phyloP scores from a whole-genome alignment of 1,139 yeast species.

The Suhomyces kunorum region DNA sequence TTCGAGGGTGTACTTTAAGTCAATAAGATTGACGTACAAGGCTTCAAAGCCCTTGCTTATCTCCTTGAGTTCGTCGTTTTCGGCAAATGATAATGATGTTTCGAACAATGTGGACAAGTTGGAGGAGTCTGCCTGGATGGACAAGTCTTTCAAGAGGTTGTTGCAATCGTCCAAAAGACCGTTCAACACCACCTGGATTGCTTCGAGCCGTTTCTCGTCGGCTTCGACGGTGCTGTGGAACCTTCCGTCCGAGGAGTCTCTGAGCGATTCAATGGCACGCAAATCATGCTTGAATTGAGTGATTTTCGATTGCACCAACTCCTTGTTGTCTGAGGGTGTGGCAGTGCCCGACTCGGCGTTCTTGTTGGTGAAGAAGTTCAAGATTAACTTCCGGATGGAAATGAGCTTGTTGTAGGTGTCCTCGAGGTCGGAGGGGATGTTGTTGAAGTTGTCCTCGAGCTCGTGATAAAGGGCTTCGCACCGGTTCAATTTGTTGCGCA shows the following conservation, averaged over 20 bases:
- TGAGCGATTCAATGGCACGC: slow-evolving; percentile 31
- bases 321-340: slow-evolving; percentile 4
- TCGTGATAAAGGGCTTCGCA: slow-evolving; percentile 56
- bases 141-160: slow-evolving; percentile 67
- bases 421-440: slow-evolving; percentile 58
- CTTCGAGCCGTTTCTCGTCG: slow-evolving; percentile 25
- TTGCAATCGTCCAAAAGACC: slow-evolving; percentile 82
- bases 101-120: slow-evolving; percentile 32
- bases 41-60: slow-evolving; percentile 20
- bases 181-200: slow-evolving; percentile 60
- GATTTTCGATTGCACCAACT: slow-evolving; percentile 13
- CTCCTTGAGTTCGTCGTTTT: slow-evolving; percentile 8
- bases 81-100: slow-evolving; percentile 13
- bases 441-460: slow-evolving; percentile 54
- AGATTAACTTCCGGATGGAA: slow-evolving; percentile 34
- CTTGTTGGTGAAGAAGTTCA: slow-evolving; percentile 34
- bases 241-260: slow-evolving; percentile 38
- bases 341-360: neutral
- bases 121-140: slow-evolving; percentile 52
- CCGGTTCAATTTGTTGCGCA: slow-evolving; percentile 59
- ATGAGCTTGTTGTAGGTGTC: slow-evolving; percentile 51
- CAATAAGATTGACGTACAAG: slow-evolving; percentile 48
- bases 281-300: slow-evolving; percentile 27
- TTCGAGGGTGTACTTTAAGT: slow-evolving; percentile 71
- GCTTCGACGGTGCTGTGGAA: slow-evolving; percentile 28